phyloP scores from a whole-genome alignment of 805 yeast genomes.

The Candida odintsovae region DNA sequence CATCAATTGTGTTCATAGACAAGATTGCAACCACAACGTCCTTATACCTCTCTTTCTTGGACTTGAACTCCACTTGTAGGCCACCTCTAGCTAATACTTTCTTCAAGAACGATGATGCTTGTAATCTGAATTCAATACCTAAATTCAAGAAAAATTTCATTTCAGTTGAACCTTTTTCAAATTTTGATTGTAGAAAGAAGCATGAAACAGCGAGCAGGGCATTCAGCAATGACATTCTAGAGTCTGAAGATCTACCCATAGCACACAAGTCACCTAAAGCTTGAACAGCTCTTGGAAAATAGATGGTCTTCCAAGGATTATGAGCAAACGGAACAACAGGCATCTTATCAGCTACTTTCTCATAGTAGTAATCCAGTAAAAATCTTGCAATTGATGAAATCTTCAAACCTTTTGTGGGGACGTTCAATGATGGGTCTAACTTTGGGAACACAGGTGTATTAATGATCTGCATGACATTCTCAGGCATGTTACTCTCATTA shows the following conservation, averaged over 20 bases:
- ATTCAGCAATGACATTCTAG: constrained; percentile 71
- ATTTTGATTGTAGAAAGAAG: constrained; percentile 70
- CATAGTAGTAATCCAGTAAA: constrained; percentile 63
- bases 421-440: constrained; percentile 24
- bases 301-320: constrained; percentile 86
- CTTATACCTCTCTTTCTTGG: constrained; percentile 63
- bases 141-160: constrained; percentile 66
- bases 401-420: constrained; percentile 58
- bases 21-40: constrained; percentile 78
- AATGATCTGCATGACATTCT: constrained; percentile 38
- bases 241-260: constrained; percentile 65
- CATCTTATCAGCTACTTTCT: constrained; percentile 76
- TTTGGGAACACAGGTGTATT: constrained; percentile 28
- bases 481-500: constrained; percentile 40
- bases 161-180: constrained; percentile 57
- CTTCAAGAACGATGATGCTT: constrained; percentile 65
- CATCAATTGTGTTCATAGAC: constrained; percentile 83
- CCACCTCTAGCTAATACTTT: constrained; percentile 45
- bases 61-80: constrained; percentile 29
- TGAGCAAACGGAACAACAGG: constrained; percentile 64
- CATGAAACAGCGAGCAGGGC: constrained; percentile 80
- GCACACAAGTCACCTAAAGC: constrained; percentile 80
- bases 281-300: constrained; percentile 74
- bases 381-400: constrained; percentile 69
- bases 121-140: constrained; percentile 69